Percentiles rank a stretch among this genome's conserved stretches.
These are phyloP conservation scores for Gamsiella multidivaricata DNA, from an alignment of 192 early-diverging fungal genomes.

Conservation along the genomic window DNA sequence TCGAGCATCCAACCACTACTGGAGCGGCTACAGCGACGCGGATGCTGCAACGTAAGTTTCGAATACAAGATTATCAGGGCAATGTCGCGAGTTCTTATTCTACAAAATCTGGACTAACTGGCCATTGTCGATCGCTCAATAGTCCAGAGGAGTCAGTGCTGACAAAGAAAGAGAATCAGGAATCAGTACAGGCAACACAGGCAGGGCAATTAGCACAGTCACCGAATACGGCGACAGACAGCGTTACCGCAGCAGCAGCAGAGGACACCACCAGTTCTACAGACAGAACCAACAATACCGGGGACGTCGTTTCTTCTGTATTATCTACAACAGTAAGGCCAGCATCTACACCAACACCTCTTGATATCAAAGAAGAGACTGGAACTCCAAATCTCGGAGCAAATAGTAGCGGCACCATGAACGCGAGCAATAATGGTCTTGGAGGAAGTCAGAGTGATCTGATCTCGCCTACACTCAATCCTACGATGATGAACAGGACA, in stretches of 20 bases:
- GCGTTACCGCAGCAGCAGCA: neutral
- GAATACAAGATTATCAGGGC: neutral
- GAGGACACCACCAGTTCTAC: neutral
- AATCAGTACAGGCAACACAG: neutral
- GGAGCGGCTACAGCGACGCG: slow-evolving; percentile 53
- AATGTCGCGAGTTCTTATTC: neutral
- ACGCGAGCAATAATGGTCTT: neutral
- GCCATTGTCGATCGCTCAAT: no score
- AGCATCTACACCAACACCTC: neutral
- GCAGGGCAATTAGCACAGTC: no score
- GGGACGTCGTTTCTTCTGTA: neutral
- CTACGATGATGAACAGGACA: slow-evolving; percentile 28
- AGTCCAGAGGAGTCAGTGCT: slow-evolving; percentile 15
- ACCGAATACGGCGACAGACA: neutral
- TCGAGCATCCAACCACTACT: slow-evolving; percentile 55
- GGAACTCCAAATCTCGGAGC: slow-evolving; percentile 4
- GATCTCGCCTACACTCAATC: slow-evolving; percentile 42
- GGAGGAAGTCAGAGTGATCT: slow-evolving; percentile 19
- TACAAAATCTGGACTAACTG: neutral
- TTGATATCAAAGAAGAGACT: slow-evolving; percentile 31
- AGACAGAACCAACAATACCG: neutral
- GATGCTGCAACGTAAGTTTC: slow-evolving; percentile 52
- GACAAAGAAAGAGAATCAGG: slow-evolving; percentile 9
- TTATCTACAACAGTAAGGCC: neutral
- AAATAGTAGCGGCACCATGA: neutral